Base-by-base conservation (phyloP, 108 stramenopile species). In the Nannochloropsis gaditana region DNA sequence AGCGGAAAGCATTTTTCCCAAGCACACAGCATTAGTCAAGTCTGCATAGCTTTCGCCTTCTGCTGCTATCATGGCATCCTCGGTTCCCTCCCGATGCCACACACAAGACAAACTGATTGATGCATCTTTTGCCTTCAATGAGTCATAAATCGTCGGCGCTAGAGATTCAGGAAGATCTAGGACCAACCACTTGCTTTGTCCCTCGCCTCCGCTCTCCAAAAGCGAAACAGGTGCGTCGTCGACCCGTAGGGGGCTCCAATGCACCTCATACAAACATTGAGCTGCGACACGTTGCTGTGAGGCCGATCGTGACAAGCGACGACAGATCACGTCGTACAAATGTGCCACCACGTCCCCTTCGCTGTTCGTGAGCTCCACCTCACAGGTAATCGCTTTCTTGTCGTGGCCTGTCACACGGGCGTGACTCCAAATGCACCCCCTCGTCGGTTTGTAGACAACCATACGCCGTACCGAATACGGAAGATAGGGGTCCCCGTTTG, bases 221-320 rank as follows among this genome's bases (percentile, higher is more conserved):
- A 0, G 4, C 19, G 59, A 15, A 73, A n/a, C 15, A 6, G 59
- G n/a, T 15, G 59, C 3, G 8, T n/a, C 8, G n/a, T 73, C 59
- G 59, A 73, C 59, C 59, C n/a, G 59, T n/a, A 8, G 19, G n/a
- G 59, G 59, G 59, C 59, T 73, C 59, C 59, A 73, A n/a, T 73
- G 59, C 8, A 73, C 59, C n/a, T 73, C 59, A n/a, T 73, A 73
- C 59, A 73, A n/a, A 73, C 59, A 73, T 73, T 73, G 59, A 73
- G 59, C 59, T 73, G 59, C 59, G 59, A n/a, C 15, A 15, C 59
- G 59, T 15, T 73, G 59, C 59, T n/a, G 59, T n/a, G 59, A 73
- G 15, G 59, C 59, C n/a, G 59, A 73, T 73, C 59, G 59, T 3
- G 59, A 73, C 59, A 73, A 2, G 19, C 59, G 59, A n/a, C 59